phyloP scores from a whole-genome alignment of 2,329 filamentous ascomycete species.

The Sclerotinia glacialis region DNA sequence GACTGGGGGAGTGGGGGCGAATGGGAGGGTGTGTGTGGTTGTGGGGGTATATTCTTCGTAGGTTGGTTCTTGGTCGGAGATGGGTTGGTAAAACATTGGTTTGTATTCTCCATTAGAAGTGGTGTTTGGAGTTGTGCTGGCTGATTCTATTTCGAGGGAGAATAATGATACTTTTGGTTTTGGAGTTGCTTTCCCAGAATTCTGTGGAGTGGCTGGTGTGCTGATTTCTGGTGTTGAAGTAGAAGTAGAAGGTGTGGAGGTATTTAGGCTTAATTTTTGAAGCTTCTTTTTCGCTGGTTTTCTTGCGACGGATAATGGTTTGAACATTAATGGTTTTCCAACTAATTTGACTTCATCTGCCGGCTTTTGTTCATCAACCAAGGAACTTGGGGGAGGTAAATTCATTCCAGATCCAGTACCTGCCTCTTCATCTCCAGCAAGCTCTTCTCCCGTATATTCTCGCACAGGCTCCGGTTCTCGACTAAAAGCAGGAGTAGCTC shows the following conservation, averaged over 20 bases:
- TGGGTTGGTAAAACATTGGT: slow-evolving; percentile 47
- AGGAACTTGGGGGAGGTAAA: slow-evolving; percentile 48
- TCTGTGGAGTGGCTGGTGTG: slow-evolving; percentile 18
- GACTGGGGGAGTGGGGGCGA: slow-evolving; percentile 33
- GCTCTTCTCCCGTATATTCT: slow-evolving; percentile 26
- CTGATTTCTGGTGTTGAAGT: slow-evolving; percentile 32
- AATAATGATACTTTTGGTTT: slow-evolving; percentile 71
- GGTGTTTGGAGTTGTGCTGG: slow-evolving; percentile 18
- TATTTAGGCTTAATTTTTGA: slow-evolving; percentile 26
- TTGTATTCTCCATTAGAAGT: slow-evolving; percentile 45
- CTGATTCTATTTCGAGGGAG: slow-evolving; percentile 52
- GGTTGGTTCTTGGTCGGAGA: slow-evolving; percentile 30
- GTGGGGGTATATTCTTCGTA: slow-evolving; percentile 38
- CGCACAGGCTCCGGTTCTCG: slow-evolving; percentile 48
- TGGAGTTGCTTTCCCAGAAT: slow-evolving; percentile 41
- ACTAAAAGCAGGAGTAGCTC: slow-evolving; percentile 76
- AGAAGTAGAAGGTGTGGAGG: slow-evolving; percentile 30
- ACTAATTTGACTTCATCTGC: slow-evolving; percentile 66
- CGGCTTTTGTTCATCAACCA: slow-evolving; percentile 53
- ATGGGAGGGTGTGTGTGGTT: slow-evolving; percentile 31
- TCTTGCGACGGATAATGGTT: slow-evolving; percentile 78
- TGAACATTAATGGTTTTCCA: slow-evolving; percentile 83
- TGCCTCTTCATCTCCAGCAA: slow-evolving; percentile 32
- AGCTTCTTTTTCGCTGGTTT: slow-evolving; percentile 67
- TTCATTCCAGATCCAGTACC: slow-evolving; percentile 36